These are phyloP conservation scores for Hyparrhenia diplandra DNA, from an alignment of 176 grass and related monocot genomes.

Conservation along the genomic window DNA sequence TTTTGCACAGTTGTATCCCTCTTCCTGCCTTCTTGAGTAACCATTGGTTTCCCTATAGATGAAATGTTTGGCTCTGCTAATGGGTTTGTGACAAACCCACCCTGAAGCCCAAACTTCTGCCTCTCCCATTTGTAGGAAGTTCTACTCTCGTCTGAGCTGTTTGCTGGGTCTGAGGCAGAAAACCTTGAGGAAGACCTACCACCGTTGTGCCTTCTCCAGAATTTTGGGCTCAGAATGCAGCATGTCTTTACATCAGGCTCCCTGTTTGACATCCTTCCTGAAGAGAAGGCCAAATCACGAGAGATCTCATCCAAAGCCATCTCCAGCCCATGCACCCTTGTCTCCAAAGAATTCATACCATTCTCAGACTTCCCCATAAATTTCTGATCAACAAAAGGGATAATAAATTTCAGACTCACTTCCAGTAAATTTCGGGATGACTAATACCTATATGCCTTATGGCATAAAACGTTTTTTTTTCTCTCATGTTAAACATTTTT, in stretches of 20 bases:
- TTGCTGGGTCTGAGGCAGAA: constrained; percentile 48
- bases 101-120: constrained; percentile 60
- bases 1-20: constrained; percentile 38
- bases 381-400: constrained; percentile 50
- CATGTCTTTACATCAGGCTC: constrained; percentile 66
- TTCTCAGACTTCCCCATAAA: constrained; percentile 96
- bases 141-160: constrained; percentile 46
- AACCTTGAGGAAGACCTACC: constrained; percentile 55
- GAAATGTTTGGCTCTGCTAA: constrained; percentile 72
- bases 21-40: constrained; percentile 42
- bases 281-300: constrained; percentile 63
- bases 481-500: background rate
- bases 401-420: constrained; percentile 19
- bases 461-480: background rate
- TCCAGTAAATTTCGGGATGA: constrained; percentile 3
- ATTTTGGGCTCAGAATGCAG: constrained; percentile 86
- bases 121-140: constrained; percentile 69
- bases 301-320: constrained; percentile 90
- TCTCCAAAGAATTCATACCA: constrained; percentile 77
- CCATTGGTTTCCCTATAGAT: constrained; percentile 29
- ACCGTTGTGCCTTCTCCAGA: constrained; percentile 67
- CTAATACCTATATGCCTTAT: background rate
- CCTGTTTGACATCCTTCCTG: constrained; percentile 60
- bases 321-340: constrained; percentile 86
- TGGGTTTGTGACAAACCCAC: constrained; percentile 81